Percentiles rank a stretch among this genome's conserved stretches.
phyloP scores from a whole-genome alignment of 1,139 yeast species.

The Geotrichum cucujoidarum region DNA sequence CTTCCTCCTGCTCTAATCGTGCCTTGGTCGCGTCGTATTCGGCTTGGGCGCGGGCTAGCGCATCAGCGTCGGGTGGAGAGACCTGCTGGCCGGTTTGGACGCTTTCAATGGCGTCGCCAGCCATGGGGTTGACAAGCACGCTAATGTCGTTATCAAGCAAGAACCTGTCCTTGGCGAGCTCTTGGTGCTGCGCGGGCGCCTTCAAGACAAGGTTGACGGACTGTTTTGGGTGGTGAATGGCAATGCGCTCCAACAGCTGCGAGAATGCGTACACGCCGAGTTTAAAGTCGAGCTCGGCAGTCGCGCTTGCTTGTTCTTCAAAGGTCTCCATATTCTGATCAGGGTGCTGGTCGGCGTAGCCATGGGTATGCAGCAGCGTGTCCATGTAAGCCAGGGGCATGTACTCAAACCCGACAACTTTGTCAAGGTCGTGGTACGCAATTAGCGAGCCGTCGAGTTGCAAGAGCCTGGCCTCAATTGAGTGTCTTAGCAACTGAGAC shows the following conservation, averaged over 20 bases:
- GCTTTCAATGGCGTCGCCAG: conserved; percentile 26
- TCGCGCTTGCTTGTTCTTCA: conserved; percentile 40
- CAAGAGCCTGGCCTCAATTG: conserved; percentile 89
- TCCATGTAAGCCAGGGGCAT: conserved; percentile 73
- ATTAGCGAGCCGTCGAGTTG: conserved; percentile 94
- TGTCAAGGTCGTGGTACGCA: conserved; percentile 80
- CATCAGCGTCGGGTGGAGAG: not conserved
- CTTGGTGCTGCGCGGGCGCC: conserved; percentile 24
- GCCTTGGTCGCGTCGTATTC: not conserved
- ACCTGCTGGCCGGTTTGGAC: conserved; percentile 24
- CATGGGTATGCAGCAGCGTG: conserved; percentile 45
- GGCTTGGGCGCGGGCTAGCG: not conserved
- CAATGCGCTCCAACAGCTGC: conserved; percentile 44
- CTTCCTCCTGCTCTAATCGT: not conserved
- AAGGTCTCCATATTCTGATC: conserved; percentile 15
- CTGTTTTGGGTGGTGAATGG: conserved; percentile 28
- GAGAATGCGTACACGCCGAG: conserved; percentile 57
- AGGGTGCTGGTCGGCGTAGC: conserved; percentile 5
- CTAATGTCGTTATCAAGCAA: conserved; percentile 22
- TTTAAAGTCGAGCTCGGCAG: conserved; percentile 72
- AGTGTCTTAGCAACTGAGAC: conserved; percentile 75
- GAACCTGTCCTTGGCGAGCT: not conserved
- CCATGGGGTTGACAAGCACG: conserved; percentile 36
- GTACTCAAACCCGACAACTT: conserved; percentile 87
- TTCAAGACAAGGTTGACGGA: conserved; percentile 32